Evolutionary conservation across 805 yeast species (phyloP).

Genomic region (Starmera quercuum): DNA sequence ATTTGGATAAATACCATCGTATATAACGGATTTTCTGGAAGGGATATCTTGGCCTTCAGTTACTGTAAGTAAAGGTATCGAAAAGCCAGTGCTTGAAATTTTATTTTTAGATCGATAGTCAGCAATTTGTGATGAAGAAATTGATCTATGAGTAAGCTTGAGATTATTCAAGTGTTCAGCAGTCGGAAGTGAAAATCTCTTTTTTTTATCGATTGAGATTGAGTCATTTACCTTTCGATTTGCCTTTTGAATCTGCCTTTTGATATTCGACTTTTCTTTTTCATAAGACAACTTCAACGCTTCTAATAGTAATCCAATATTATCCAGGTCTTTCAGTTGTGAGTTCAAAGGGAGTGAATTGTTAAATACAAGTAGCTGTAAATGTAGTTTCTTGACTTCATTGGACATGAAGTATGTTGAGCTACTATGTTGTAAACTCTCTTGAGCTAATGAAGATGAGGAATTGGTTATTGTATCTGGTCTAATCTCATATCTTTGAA

Average conservation of each 20-base stretch:
- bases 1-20: constrained; percentile 15
- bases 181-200: constrained; percentile 16
- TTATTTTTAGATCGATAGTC: too few species aligned
- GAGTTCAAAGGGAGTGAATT: constrained; percentile 1
- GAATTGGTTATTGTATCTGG: too few species aligned
- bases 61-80: constrained; percentile 20
- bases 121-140: not conserved
- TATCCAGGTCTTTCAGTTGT: constrained; percentile 6
- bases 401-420: not conserved
- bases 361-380: constrained; percentile 3
- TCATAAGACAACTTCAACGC: constrained; percentile 1
- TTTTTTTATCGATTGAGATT: constrained; percentile 9
- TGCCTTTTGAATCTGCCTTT: not conserved
- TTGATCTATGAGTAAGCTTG: not conserved
- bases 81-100: constrained; percentile 20
- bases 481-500: too few species aligned
- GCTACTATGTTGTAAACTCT: too few species aligned
- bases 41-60: constrained; percentile 11
- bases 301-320: constrained; percentile 4
- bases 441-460: too few species aligned
- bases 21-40: constrained; percentile 8
- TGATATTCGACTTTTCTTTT: not conserved
- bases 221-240: constrained; percentile 3
- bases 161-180: not conserved
- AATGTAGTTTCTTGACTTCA: constrained; percentile 5